These are phyloP conservation scores for Chaetomium fimeti DNA, from an alignment of 495 filamentous ascomycete genomes.

Conservation along the genomic window DNA sequence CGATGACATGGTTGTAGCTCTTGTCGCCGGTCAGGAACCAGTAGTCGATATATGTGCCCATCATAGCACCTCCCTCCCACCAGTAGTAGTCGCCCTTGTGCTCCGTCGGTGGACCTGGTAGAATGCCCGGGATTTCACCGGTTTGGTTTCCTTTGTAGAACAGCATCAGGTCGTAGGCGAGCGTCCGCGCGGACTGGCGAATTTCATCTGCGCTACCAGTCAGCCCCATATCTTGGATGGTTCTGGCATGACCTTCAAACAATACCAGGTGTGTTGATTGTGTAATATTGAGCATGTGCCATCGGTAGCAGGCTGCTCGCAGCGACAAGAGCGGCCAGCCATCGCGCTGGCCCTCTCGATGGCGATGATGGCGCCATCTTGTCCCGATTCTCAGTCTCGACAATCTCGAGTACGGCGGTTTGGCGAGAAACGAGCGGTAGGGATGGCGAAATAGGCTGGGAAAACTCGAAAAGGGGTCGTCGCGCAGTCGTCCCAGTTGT, in stretches of 20 bases:
- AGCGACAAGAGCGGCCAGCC: slow-evolving; percentile 28
- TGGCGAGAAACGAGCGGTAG: background rate
- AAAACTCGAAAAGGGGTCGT: slow-evolving; percentile 7
- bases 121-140: slow-evolving; percentile 63
- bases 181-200: slow-evolving; percentile 57
- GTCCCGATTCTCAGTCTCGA: background rate
- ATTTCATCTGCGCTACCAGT: slow-evolving; percentile 53
- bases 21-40: slow-evolving; percentile 67
- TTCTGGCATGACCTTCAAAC: background rate
- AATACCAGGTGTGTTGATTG: slow-evolving; percentile 31
- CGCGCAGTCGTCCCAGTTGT: background rate
- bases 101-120: slow-evolving; percentile 52
- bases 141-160: slow-evolving; percentile 63
- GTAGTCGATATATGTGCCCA: slow-evolving; percentile 65
- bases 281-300: slow-evolving; percentile 30
- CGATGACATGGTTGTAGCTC: slow-evolving; percentile 60
- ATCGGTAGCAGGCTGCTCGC: slow-evolving; percentile 22
- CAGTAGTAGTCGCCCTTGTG: slow-evolving; percentile 57
- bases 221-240: slow-evolving; percentile 1
- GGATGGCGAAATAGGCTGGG: background rate
- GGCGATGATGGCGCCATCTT: slow-evolving; percentile 16
- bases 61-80: slow-evolving; percentile 55
- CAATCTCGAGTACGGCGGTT: background rate
- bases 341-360: slow-evolving; percentile 18
- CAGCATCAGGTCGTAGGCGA: slow-evolving; percentile 64